Base-by-base conservation (phyloP, 306 rosid genomes). In the Herpetospermum pedunculosum region DNA sequence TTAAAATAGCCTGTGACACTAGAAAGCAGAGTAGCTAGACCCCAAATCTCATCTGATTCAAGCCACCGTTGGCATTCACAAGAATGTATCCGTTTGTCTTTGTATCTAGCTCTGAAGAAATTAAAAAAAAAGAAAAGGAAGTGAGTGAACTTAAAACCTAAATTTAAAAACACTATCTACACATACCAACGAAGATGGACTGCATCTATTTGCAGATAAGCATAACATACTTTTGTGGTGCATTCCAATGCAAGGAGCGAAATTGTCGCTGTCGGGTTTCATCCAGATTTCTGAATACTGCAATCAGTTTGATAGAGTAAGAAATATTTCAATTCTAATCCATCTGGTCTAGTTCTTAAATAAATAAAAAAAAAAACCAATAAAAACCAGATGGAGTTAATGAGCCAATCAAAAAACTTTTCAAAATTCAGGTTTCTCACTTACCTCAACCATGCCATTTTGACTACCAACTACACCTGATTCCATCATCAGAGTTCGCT, bases 41-140 rank as follows among this genome's bases (percentile, higher is more conserved):
- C 97, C 99, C 99, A 89, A 94, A 94, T 88, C 99, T 94, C 99
- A 94, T 94, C 92, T 94, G 99, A 83, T 94, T 94, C 87, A 94
- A 79, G 78, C 99, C 99, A n/a, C 99, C 99, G 18, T 94, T 94
- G 23, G 97, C 99, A 87, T 91, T 94, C 73, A 89, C 80, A 72
- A 94, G 89, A 83, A 94, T 81, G 84, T 88, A 94, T 30, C 97
- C 99, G 49, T 88, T 91, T 77, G 84, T 89, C 87, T 88, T 88
- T 8, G 65, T 77, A 78, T 89, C 90, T 52, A 79, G 84, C 79
- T 70, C 99, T 91, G 89, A 65, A 18, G 6, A 74, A n/a, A n/a
- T n/a, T n/a, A n/a, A n/a, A 67, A 60, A 79, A 67, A 52, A 80
- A 54, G 40, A 67, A 67, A 67, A 23, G 34, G 52, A 25, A 67